Evolutionary conservation across 306 rosid species (phyloP).

Genomic region (Echinosophora koreensis): DNA sequence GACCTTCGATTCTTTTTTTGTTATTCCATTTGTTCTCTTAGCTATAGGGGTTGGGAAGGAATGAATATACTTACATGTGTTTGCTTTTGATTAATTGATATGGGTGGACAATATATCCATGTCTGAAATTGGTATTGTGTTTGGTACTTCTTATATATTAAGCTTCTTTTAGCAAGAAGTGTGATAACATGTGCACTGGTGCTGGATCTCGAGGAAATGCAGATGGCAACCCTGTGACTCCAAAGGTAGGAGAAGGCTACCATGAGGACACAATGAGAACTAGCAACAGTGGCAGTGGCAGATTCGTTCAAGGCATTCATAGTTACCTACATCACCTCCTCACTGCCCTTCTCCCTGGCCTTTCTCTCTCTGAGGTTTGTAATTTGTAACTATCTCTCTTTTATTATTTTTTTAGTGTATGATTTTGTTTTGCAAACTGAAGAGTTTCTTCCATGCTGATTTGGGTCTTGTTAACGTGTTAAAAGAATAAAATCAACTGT

Average conservation of each 20-base stretch:
- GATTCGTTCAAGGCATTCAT: conserved; percentile 45
- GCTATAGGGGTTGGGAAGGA: neutral
- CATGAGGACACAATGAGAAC: conserved; percentile 55
- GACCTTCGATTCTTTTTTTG: neutral
- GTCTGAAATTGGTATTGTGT: conserved; percentile 45
- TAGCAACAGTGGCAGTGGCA: neutral
- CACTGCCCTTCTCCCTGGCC: conserved; percentile 38
- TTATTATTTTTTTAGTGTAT: neutral
- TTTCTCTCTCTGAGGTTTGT: conserved; percentile 71
- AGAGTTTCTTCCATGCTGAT: neutral
- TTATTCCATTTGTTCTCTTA: conserved; percentile 18
- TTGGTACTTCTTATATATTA: neutral
- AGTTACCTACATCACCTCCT: conserved; percentile 42
- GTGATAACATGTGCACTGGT: conserved; percentile 67
- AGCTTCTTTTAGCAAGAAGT: conserved; percentile 31
- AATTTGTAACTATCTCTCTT: neutral
- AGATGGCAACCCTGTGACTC: conserved; percentile 47
- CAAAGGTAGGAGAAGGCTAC: conserved; percentile 44
- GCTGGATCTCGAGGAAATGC: conserved; percentile 67
- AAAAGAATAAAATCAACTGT: too few species aligned
- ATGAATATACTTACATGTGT: neutral
- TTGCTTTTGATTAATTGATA: neutral
- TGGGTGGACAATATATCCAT: too few species aligned
- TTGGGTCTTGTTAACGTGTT: too few species aligned
- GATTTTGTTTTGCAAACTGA: neutral